Evolutionary conservation across 306 rosid species (phyloP).

Genomic region (Vicia villosa): DNA sequence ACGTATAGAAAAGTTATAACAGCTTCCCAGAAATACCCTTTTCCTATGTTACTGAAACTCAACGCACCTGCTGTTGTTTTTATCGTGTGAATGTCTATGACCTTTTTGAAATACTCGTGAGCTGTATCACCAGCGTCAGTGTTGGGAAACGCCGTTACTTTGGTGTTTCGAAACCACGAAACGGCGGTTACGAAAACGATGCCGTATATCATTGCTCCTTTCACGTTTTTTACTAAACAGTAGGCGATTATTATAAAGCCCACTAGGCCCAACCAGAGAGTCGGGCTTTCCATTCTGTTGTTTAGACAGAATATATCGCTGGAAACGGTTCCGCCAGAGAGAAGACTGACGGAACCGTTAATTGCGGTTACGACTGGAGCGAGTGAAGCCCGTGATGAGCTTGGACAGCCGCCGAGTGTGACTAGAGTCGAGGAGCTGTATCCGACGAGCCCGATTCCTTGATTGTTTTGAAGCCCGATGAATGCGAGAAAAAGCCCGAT

Average conservation of each 20-base stretch:
- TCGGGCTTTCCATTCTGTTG: conserved; percentile 87
- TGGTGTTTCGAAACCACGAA: conserved; percentile 83
- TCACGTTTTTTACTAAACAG: conserved; percentile 69
- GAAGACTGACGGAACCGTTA: conserved; percentile 66
- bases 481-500: conserved; percentile 92
- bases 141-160: conserved; percentile 77
- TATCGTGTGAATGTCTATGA: conserved; percentile 74
- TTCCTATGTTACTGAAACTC: conserved; percentile 62
- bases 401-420: conserved; percentile 79
- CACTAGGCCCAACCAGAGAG: conserved; percentile 83
- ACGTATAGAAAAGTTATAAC: conserved; percentile 81
- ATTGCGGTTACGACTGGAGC: conserved; percentile 62
- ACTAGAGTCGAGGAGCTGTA: conserved; percentile 73
- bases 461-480: conserved; percentile 82
- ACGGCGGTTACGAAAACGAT: conserved; percentile 79
- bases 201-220: conserved; percentile 97
- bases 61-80: conserved; percentile 82
- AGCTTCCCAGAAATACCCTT: conserved; percentile 87
- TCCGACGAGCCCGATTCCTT: conserved; percentile 84
- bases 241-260: conserved; percentile 84
- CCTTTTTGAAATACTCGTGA: conserved; percentile 73
- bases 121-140: conserved; percentile 61
- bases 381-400: conserved; percentile 53
- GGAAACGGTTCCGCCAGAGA: conserved; percentile 63
- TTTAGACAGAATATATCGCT: conserved; percentile 59